Evolutionary conservation across 140 eudicot genomes (phyloP).

Genomic region (Anethum foeniculum): DNA sequence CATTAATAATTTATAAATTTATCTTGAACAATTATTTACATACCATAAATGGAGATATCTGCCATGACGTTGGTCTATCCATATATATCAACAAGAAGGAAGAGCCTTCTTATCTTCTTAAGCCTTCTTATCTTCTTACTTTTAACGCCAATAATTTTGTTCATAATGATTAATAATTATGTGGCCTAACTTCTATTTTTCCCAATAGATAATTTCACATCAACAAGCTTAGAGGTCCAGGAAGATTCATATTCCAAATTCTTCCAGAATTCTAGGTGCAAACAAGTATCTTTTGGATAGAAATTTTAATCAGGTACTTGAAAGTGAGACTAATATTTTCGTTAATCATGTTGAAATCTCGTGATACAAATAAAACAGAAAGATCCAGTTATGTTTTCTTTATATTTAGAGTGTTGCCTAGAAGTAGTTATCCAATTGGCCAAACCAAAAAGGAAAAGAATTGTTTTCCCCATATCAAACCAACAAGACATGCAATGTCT

Average conservation of each 20-base stretch:
- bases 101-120: slow-evolving; percentile 1
- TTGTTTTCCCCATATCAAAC: background rate
- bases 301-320: too few species aligned
- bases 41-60: background rate
- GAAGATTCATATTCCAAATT: background rate
- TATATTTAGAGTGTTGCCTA: background rate
- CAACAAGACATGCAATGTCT: background rate
- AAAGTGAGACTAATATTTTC: too few species aligned
- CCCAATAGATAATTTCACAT: background rate
- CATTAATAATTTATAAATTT: background rate
- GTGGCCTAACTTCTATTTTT: background rate
- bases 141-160: background rate
- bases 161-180: background rate
- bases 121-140: slow-evolving; percentile 4
- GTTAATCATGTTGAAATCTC: too few species aligned
- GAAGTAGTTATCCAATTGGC: background rate
- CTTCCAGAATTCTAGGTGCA: too few species aligned
- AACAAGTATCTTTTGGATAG: too few species aligned
- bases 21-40: background rate
- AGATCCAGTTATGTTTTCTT: too few species aligned
- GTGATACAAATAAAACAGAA: too few species aligned
- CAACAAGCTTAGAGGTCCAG: background rate
- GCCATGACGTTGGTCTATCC: background rate
- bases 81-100: background rate
- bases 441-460: background rate